Conservation (phyloP, 345 rosid species). For the Hibiscus tridactylites region DNA sequence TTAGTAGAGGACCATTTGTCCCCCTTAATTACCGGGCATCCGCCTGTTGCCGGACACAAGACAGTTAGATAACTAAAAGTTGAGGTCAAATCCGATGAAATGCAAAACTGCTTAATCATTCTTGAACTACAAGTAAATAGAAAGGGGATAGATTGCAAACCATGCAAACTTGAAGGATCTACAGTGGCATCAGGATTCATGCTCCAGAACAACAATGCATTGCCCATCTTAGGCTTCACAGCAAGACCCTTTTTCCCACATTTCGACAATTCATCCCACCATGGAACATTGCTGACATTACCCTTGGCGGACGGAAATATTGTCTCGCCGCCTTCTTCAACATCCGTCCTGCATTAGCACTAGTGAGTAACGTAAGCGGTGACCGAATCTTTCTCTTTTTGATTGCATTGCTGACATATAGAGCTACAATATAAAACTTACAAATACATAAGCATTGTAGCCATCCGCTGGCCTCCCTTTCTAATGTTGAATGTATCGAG, state of each 20-base stretch:
- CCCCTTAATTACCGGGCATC: constrained; percentile 85
- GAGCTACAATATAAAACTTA: neutral
- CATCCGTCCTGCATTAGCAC: constrained; percentile 61
- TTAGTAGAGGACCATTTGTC: constrained; percentile 93
- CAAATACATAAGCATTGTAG: neutral
- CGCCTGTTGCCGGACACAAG: constrained; percentile 33
- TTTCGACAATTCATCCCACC: neutral
- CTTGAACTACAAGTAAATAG: too few species aligned
- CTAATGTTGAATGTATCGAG: neutral
- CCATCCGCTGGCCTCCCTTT: neutral
- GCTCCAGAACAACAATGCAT: neutral
- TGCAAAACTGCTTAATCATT: too few species aligned
- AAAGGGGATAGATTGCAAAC: neutral
- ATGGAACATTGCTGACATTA: constrained; percentile 31
- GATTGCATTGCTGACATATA: neutral
- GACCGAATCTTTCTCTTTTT: neutral
- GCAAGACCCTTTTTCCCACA: neutral
- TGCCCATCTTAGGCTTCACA: neutral
- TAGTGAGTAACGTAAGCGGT: neutral
- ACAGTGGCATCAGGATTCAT: neutral
- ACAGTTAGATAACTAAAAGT: neutral
- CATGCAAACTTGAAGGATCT: neutral
- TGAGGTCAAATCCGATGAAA: neutral
- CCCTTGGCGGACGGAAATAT: constrained; percentile 65
- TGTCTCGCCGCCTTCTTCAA: constrained; percentile 98